Evolutionary conservation across 129 eudicot genomes (phyloP).

Genomic region (Solidago caesia): DNA sequence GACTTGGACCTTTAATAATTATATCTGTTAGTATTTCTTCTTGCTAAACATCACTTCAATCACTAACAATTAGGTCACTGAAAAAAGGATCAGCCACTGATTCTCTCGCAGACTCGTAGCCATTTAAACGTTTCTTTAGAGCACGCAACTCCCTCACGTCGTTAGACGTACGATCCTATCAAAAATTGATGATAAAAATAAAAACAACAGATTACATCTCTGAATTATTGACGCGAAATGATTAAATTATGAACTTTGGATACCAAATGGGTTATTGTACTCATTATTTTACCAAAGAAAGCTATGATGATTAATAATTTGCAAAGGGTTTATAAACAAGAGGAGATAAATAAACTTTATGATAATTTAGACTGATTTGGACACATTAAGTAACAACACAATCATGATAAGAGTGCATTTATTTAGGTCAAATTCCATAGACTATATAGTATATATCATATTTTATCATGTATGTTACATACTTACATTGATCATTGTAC

Average conservation of each 20-base stretch:
- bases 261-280: no score
- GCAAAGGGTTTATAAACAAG: background rate
- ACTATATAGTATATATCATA: no score
- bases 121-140: constrained; percentile 71
- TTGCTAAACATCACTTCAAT: constrained; percentile 9
- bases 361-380: background rate
- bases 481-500: no score
- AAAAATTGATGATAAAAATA: background rate
- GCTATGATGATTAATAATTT: background rate
- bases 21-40: constrained; percentile 6
- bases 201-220: no score
- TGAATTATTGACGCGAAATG: no score
- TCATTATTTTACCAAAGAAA: background rate
- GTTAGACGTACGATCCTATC: constrained; percentile 67
- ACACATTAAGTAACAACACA: background rate
- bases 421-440: background rate
- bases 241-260: no score
- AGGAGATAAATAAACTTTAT: background rate
- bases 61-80: constrained; percentile 40
- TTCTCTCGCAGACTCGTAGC: constrained; percentile 68
- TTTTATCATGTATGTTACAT: no score
- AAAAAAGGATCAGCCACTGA: constrained; percentile 70
- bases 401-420: background rate
- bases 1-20: constrained; percentile 22
- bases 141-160: constrained; percentile 80